phyloP scores from a whole-genome alignment of 2,329 filamentous ascomycete genomes.

The Penicillium hordei region DNA sequence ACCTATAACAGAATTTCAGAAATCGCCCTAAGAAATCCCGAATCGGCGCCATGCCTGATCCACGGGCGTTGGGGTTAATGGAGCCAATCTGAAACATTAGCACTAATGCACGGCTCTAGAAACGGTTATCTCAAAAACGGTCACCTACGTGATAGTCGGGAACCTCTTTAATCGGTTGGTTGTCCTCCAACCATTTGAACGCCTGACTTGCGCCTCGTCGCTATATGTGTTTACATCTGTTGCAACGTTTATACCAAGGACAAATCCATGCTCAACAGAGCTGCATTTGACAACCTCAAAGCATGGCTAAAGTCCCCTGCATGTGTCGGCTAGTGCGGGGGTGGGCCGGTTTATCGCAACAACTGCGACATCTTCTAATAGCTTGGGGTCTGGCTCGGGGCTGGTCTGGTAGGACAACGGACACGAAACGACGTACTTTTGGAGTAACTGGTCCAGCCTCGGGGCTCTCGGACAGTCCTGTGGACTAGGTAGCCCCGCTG shows the following conservation, averaged over 20 bases:
- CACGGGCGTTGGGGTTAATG: not conserved
- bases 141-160: not conserved
- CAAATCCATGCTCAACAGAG: not conserved
- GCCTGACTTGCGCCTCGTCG: not conserved
- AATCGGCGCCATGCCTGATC: constrained; percentile 4
- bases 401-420: not conserved
- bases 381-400: not conserved
- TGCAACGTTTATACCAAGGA: not conserved
- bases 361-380: not conserved
- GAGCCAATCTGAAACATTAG: constrained; percentile 12
- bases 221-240: not conserved
- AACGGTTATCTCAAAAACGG: constrained; percentile 1
- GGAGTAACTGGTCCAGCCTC: not conserved
- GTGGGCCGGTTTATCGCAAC: not conserved
- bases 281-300: not conserved
- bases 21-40: not conserved
- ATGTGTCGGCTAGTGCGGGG: constrained; percentile 1
- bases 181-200: not conserved
- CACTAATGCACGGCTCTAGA: constrained; percentile 14
- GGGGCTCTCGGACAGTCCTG: not conserved
- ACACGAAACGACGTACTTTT: constrained; percentile 6
- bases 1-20: not conserved
- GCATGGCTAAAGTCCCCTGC: constrained; percentile 1
- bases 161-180: not conserved
- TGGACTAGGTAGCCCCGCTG: constrained; percentile 6